Evolutionary conservation across 2,329 filamentous ascomycete species (phyloP).

Genomic region (Penicillium sp.): DNA sequence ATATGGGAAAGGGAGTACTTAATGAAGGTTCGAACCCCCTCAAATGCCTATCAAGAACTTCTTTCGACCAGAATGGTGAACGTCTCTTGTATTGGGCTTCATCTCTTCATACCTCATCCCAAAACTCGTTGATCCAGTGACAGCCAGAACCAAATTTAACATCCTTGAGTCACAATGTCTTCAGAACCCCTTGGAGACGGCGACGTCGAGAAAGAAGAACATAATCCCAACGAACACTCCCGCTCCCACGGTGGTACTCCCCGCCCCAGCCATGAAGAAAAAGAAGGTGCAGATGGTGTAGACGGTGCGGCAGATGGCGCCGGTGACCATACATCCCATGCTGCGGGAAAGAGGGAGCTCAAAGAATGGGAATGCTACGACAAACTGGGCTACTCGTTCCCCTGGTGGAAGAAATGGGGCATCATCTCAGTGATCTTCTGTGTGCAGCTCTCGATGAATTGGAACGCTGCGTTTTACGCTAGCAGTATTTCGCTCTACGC

Average conservation of each 20-base stretch:
- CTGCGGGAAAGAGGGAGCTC: conserved; percentile 42
- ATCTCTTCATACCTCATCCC: conserved; percentile 6
- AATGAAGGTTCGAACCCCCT: not conserved
- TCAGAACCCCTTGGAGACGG: conserved; percentile 13
- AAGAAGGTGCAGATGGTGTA: conserved; percentile 15
- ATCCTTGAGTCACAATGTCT: conserved; percentile 16
- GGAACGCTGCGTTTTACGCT: conserved; percentile 74
- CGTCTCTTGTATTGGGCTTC: not conserved
- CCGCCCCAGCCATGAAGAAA: conserved; percentile 13
- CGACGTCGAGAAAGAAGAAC: conserved; percentile 28
- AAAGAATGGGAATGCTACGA: conserved; percentile 64
- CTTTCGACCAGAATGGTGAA: not conserved
- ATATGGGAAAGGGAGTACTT: not conserved
- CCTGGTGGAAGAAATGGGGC: conserved; percentile 69
- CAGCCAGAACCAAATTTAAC: not conserved
- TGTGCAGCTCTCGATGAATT: conserved; percentile 76
- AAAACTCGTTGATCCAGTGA: not conserved
- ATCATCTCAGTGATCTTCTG: conserved; percentile 70
- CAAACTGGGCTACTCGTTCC: conserved; percentile 65
- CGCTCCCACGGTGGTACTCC: conserved; percentile 21
- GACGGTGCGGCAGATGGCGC: conserved; percentile 12
- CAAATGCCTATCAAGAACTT: not conserved
- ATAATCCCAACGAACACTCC: conserved; percentile 9
- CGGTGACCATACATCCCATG: conserved; percentile 5
- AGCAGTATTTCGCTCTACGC: conserved; percentile 66